A percentile compares a stretch with the other conserved stretches of the same genome.
These are phyloP conservation scores for Gnomoniopsis smithogilvyi DNA, from an alignment of 2,329 filamentous ascomycete species.

Conservation along the genomic window DNA sequence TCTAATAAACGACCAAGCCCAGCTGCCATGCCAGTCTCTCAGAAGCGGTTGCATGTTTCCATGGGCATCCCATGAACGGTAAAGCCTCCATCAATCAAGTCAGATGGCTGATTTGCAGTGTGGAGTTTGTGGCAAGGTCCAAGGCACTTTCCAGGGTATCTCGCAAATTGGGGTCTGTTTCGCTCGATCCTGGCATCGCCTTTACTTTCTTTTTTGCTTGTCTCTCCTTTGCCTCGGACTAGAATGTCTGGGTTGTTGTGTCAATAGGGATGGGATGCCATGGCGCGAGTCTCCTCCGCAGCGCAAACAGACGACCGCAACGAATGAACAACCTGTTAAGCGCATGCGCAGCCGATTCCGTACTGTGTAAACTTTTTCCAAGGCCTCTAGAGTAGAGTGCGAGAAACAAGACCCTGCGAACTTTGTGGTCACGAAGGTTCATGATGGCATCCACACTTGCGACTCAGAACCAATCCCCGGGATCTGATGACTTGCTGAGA, in stretches of 20 bases:
- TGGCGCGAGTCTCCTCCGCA: too few species aligned
- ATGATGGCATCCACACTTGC: background rate
- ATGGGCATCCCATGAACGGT: background rate
- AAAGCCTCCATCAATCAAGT: constrained; percentile 10
- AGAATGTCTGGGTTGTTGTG: too few species aligned
- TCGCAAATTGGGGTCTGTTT: constrained; percentile 19
- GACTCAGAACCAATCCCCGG: background rate
- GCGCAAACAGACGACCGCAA: background rate
- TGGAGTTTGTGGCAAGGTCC: constrained; percentile 19
- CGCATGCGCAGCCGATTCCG: background rate
- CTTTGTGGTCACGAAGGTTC: background rate
- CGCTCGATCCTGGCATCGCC: constrained; percentile 11
- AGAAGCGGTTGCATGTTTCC: too few species aligned
- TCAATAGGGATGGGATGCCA: too few species aligned
- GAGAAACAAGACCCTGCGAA: background rate
- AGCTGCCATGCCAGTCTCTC: too few species aligned
- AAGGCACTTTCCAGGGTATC: constrained; percentile 16
- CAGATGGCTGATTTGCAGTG: constrained; percentile 13
- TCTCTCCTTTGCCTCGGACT: too few species aligned
- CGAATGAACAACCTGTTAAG: background rate
- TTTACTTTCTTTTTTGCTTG: background rate
- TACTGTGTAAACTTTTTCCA: background rate
- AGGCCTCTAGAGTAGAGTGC: background rate
- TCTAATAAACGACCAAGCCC: background rate
- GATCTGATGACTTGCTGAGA: background rate